Conservation (phyloP, 2,329 filamentous ascomycete genomes). For the Ceratocystis ficicola region DNA sequence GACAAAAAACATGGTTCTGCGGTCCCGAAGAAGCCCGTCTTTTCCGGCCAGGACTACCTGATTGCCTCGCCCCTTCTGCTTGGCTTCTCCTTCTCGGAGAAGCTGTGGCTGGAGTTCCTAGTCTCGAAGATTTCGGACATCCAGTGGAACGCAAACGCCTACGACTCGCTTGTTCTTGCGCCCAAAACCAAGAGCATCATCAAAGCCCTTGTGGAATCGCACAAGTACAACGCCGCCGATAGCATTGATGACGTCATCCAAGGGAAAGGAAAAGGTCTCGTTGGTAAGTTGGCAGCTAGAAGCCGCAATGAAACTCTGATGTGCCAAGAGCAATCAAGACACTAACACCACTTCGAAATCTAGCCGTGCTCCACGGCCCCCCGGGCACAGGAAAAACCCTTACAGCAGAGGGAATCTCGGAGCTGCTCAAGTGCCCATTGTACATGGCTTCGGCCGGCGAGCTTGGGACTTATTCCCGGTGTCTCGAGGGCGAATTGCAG, state of each 20-base stretch:
- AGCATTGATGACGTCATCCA: conserved; percentile 33
- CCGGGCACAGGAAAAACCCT: conserved; percentile 83
- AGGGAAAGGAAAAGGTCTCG: conserved; percentile 35
- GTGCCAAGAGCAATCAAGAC: neutral
- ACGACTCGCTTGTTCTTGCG: conserved; percentile 37
- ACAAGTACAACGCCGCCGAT: conserved; percentile 25
- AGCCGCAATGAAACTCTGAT: conserved; percentile 32
- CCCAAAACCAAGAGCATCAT: conserved; percentile 38
- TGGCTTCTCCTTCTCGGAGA: conserved; percentile 49
- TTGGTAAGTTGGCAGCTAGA: conserved; percentile 23
- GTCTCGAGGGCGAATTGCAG: conserved; percentile 63
- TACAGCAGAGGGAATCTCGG: conserved; percentile 52
- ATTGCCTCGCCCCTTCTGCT: conserved; percentile 74
- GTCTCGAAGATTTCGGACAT: conserved; percentile 35
- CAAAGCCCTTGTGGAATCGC: conserved; percentile 38
- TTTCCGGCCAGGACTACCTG: conserved; percentile 72
- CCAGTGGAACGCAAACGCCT: conserved; percentile 36
- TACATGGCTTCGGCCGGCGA: conserved; percentile 78
- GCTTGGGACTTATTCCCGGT: conserved; percentile 62
- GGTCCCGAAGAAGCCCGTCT: conserved; percentile 35
- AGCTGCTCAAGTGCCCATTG: conserved; percentile 62
- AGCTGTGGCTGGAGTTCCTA: conserved; percentile 27
- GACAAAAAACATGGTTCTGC: neutral
- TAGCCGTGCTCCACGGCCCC: conserved; percentile 36
- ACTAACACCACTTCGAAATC: neutral